These are phyloP conservation scores for Fusarium abutilonis DNA, from an alignment of 2,329 filamentous ascomycete genomes.

Conservation along the genomic window DNA sequence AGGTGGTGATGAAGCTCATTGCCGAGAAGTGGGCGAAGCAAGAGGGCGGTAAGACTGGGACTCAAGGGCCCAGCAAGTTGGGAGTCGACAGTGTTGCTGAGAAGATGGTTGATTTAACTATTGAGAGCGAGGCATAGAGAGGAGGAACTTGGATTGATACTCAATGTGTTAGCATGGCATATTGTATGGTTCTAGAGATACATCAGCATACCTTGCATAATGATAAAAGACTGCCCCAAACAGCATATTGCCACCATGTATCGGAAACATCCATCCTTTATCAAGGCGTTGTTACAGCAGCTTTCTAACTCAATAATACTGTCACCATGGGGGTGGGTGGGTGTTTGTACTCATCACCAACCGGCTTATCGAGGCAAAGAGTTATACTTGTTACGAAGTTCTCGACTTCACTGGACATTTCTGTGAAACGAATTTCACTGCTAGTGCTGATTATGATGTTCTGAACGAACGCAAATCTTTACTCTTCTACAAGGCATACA, in stretches of 20 bases:
- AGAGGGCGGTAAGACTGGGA: conserved; percentile 49
- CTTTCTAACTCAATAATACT: background rate
- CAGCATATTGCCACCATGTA: too few species aligned
- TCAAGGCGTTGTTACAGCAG: background rate
- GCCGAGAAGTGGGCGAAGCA: conserved; percentile 69
- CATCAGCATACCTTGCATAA: background rate
- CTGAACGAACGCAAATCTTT: background rate
- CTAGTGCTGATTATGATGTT: background rate
- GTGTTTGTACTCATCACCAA: background rate
- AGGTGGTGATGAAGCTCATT: conserved; percentile 75
- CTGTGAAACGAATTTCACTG: too few species aligned
- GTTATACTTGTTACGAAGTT: too few species aligned
- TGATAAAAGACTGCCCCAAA: too few species aligned
- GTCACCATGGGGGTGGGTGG: too few species aligned
- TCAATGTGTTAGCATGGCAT: background rate
- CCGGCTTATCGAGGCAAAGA: background rate
- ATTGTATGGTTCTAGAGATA: background rate
- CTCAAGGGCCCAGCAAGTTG: conserved; percentile 22
- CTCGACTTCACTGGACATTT: too few species aligned
- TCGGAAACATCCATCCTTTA: too few species aligned
- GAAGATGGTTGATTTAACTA: conserved; percentile 43
- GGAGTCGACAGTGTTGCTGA: conserved; percentile 37
- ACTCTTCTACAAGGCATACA: background rate
- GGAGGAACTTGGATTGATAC: conserved; percentile 13
- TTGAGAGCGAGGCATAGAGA: conserved; percentile 34